These are phyloP conservation scores for Ambrosia hybrid DNA, from an alignment of 140 eudicot species.

Conservation along the genomic window DNA sequence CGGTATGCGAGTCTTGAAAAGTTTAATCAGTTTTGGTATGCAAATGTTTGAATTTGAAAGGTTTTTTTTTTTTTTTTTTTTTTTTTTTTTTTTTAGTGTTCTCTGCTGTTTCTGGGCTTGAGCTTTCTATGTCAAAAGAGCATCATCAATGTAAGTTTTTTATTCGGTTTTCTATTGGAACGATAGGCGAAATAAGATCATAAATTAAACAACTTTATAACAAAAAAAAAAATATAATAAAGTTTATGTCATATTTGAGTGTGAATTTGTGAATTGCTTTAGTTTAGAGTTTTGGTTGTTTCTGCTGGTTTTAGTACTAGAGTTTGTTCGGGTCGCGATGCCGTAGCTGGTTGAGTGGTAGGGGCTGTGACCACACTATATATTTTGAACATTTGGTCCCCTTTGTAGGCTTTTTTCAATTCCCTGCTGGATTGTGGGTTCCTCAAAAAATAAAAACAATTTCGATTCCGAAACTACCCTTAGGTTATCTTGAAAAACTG, in stretches of 20 bases:
- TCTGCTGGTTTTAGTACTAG: too few relatives aligned
- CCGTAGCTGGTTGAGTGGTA: too few relatives aligned
- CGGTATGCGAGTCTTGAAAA: constrained; percentile 36
- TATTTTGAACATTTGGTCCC: too few relatives aligned
- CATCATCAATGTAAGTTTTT: constrained; percentile 77
- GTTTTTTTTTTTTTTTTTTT: too few relatives aligned
- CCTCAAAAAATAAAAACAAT: not conserved
- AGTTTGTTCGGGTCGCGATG: too few relatives aligned
- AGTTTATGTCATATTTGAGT: not conserved
- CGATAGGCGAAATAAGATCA: too few relatives aligned
- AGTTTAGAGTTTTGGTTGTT: too few relatives aligned
- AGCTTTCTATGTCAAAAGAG: constrained; percentile 70
- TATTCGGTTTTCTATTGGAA: not conserved
- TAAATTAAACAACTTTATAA: not conserved
- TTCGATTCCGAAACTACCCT: constrained; percentile 12
- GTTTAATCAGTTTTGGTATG: not conserved
- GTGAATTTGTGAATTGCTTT: not conserved
- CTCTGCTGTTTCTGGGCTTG: constrained; percentile 93
- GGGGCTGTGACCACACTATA: too few relatives aligned
- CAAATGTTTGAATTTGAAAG: not conserved
- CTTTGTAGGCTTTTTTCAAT: too few relatives aligned
- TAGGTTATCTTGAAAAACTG: constrained; percentile 17
- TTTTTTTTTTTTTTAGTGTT: too few relatives aligned
- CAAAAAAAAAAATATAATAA: not conserved
- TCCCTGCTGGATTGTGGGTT: too few relatives aligned